Evolutionary conservation across 2,329 filamentous ascomycete genomes (phyloP).

Genomic region (Fusarium poae): DNA sequence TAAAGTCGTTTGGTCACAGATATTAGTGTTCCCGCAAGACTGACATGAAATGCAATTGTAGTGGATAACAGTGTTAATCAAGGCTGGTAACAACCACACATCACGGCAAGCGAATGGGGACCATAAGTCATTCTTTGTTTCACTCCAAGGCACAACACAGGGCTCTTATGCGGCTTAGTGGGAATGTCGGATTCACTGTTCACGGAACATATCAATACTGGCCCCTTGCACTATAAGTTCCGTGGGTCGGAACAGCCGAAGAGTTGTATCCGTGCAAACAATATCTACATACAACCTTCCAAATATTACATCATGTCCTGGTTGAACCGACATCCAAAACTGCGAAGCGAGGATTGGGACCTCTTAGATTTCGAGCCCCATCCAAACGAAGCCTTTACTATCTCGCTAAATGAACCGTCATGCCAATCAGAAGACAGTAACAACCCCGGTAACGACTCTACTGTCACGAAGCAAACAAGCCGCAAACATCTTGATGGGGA

Average conservation of each 20-base stretch:
- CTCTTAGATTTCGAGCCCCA: neutral
- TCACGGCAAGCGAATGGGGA: neutral
- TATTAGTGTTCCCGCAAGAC: rapidly evolving
- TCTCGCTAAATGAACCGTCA: neutral
- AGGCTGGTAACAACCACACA: neutral
- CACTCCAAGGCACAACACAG: neutral
- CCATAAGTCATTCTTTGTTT: neutral
- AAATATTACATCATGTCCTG: neutral
- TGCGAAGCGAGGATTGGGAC: neutral
- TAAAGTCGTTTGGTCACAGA: neutral
- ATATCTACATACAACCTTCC: too few species aligned
- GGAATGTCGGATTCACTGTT: neutral
- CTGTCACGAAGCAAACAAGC: rapidly evolving
- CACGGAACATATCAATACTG: neutral
- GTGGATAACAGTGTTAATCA: neutral
- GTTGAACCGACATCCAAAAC: neutral
- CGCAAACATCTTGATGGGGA: neutral
- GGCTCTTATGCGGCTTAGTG: neutral
- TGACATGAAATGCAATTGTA: neutral
- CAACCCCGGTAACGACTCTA: rapidly evolving
- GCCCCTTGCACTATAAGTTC: neutral
- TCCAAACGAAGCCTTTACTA: neutral
- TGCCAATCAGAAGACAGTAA: neutral
- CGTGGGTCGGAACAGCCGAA: neutral
- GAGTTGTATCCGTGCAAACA: neutral